Conservation (phyloP, 2,329 filamentous ascomycete species). For the Blumeria graminis region DNA sequence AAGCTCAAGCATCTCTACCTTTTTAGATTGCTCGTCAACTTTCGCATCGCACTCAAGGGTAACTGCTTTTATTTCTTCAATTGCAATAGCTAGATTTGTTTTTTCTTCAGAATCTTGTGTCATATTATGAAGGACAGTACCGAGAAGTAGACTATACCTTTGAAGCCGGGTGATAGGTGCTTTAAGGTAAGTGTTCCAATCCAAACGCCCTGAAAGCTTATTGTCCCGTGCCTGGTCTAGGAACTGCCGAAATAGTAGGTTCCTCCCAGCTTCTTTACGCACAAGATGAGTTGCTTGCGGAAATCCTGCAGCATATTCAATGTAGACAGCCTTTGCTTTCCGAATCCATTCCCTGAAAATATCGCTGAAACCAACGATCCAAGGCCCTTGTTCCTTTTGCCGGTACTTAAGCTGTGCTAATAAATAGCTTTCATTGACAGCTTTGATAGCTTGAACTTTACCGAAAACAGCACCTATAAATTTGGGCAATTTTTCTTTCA, state of each 20-base stretch:
- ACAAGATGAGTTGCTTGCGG: constrained; percentile 65
- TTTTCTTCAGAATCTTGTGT: constrained; percentile 72
- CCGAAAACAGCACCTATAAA: constrained; percentile 79
- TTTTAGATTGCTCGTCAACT: constrained; percentile 77
- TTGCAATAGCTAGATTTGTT: constrained; percentile 55
- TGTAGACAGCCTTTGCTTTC: constrained; percentile 69
- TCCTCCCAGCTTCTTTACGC: constrained; percentile 61
- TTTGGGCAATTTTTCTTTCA: constrained; percentile 49
- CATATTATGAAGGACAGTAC: constrained; percentile 68
- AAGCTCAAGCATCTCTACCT: constrained; percentile 70
- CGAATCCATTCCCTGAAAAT: constrained; percentile 97
- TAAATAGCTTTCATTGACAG: constrained; percentile 79
- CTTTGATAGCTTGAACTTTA: constrained; percentile 66
- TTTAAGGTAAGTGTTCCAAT: constrained; percentile 89
- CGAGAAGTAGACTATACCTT: constrained; percentile 63
- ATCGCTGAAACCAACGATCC: constrained; percentile 82
- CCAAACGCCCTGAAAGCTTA: constrained; percentile 56
- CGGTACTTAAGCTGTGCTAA: constrained; percentile 87
- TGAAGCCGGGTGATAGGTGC: constrained; percentile 81
- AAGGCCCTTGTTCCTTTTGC: constrained; percentile 89
- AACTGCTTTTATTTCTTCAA: constrained; percentile 76
- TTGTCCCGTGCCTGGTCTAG: constrained; percentile 58
- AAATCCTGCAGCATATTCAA: constrained; percentile 77
- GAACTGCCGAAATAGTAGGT: constrained; percentile 69
- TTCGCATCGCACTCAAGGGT: constrained; percentile 78